Conservation (phyloP, 148 eudicot genomes). For the Heliamphora exappendiculata region DNA sequence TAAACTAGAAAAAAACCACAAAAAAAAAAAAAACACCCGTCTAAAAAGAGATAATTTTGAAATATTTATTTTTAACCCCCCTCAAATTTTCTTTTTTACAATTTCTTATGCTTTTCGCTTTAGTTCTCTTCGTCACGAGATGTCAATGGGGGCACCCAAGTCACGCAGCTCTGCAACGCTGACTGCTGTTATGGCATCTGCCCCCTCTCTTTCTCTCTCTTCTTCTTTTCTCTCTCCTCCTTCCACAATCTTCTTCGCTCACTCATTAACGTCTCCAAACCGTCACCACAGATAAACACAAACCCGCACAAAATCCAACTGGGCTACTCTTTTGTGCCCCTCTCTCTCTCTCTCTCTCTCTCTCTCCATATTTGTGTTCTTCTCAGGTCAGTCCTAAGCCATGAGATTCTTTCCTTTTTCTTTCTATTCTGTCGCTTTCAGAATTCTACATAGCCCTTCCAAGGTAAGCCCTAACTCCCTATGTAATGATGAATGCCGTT, state of each 20-base stretch:
- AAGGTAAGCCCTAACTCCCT: constrained; percentile 1
- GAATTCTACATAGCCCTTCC: neutral
- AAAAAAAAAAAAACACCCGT: too few relatives aligned
- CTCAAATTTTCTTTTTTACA: neutral
- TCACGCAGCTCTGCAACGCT: constrained; percentile 4
- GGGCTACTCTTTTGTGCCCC: neutral
- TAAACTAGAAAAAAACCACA: too few relatives aligned
- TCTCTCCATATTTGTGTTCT: neutral
- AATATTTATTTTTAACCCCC: too few relatives aligned
- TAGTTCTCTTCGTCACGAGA: neutral
- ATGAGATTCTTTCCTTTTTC: neutral
- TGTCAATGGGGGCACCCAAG: constrained; percentile 7
- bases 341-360: neutral
- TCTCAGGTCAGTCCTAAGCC: constrained; percentile 9
- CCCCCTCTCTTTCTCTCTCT: neutral
- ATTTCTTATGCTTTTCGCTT: too few relatives aligned
- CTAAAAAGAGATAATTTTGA: too few relatives aligned
- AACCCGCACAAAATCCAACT: neutral
- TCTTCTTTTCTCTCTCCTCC: neutral
- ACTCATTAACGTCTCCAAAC: neutral
- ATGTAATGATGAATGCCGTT: constrained; percentile 3
- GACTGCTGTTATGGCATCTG: constrained; percentile 5
- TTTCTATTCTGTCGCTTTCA: neutral
- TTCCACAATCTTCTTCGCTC: neutral
- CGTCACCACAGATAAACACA: neutral